Percentiles rank a stretch among this genome's conserved stretches.
Evolutionary conservation across 2,329 filamentous ascomycete species (phyloP).

Genomic region (Exutisphaerella laricina): DNA sequence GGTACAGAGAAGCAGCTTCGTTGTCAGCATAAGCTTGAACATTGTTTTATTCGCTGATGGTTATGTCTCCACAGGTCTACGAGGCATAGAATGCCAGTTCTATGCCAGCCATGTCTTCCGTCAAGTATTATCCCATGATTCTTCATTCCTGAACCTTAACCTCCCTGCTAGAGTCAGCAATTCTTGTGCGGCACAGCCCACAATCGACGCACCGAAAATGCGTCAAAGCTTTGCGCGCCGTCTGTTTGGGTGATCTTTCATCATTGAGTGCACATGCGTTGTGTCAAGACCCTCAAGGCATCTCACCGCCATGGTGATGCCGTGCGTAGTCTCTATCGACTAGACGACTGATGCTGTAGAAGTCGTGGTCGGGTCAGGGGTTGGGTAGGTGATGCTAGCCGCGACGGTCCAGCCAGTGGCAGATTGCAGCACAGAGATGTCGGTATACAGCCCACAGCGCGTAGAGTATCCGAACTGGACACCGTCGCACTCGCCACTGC

Average conservation of each 20-base stretch:
- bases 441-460: conserved; percentile 20
- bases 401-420: conserved; percentile 21
- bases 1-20: too few relatives aligned
- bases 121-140: too few relatives aligned
- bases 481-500: conserved; percentile 21
- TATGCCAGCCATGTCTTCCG: neutral
- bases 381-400: conserved; percentile 13
- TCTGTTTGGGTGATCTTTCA: neutral
- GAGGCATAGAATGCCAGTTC: neutral
- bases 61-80: neutral
- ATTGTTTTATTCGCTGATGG: too few relatives aligned
- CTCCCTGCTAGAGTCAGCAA: too few relatives aligned
- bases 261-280: neutral
- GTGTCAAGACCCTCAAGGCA: too few relatives aligned
- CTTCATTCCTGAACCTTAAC: too few relatives aligned
- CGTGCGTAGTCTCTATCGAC: neutral
- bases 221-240: neutral
- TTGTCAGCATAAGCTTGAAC: too few relatives aligned
- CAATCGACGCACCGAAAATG: neutral
- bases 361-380: conserved; percentile 1
- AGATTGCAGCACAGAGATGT: conserved; percentile 16
- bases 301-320: too few relatives aligned
- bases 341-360: neutral
- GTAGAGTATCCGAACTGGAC: conserved; percentile 19
- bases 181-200: too few relatives aligned